A percentile compares a stretch with the other conserved stretches of the same genome.
Conservation (phyloP, 805 yeast genomes). For the Pichia membranifaciens region DNA sequence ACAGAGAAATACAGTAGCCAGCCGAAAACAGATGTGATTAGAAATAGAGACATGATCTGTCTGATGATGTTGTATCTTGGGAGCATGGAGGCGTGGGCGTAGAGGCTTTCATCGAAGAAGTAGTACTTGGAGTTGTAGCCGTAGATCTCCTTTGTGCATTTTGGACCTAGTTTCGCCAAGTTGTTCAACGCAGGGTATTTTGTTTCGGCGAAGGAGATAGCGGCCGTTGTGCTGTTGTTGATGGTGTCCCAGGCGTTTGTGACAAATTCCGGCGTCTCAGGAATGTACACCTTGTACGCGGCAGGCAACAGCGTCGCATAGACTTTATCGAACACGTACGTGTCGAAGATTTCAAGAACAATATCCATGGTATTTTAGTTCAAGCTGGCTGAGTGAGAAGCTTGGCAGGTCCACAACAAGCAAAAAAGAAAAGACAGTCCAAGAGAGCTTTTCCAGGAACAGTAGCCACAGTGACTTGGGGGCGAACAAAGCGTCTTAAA, state of each 20-base stretch:
- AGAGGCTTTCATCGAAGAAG: slow-evolving; percentile 49
- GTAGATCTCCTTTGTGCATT: slow-evolving; percentile 32
- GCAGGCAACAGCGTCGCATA: slow-evolving; percentile 69
- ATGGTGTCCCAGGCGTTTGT: slow-evolving; percentile 19
- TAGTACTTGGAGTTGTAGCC: slow-evolving; percentile 42
- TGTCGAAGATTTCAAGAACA: slow-evolving; percentile 74
- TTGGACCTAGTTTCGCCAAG: neutral
- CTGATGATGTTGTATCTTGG: slow-evolving; percentile 69
- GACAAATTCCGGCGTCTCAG: slow-evolving; percentile 25
- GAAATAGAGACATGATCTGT: slow-evolving; percentile 59
- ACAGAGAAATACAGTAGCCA: slow-evolving; percentile 71
- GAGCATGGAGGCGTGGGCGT: slow-evolving; percentile 60
- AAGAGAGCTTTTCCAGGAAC: too few species aligned
- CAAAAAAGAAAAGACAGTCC: too few species aligned
- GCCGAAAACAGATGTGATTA: slow-evolving; percentile 76
- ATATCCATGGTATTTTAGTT: slow-evolving; percentile 69
- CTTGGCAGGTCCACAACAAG: too few species aligned
- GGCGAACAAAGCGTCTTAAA: too few species aligned
- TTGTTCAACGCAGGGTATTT: neutral
- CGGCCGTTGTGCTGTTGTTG: slow-evolving; percentile 22
- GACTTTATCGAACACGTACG: slow-evolving; percentile 63
- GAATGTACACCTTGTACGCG: slow-evolving; percentile 34
- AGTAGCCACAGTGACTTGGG: too few species aligned
- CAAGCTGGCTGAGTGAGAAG: too few species aligned
- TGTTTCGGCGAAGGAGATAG: slow-evolving; percentile 15